These are phyloP conservation scores for Geosiphon pyriformis DNA, from an alignment of 192 early-diverging fungal species.

Conservation along the genomic window DNA sequence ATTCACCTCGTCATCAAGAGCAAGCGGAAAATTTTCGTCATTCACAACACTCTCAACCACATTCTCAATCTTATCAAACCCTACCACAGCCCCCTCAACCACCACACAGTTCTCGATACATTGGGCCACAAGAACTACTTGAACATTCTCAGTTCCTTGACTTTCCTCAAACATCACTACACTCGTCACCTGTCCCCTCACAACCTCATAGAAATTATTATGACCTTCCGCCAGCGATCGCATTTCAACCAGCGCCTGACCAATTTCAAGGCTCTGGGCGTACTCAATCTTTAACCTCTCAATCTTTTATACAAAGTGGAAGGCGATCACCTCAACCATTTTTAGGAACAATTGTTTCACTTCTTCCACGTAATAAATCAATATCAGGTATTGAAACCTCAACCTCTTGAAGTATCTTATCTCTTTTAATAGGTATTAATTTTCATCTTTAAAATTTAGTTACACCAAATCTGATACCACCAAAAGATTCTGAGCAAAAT, in stretches of 20 bases:
- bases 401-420: background rate
- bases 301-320: background rate
- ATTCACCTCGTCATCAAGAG: background rate
- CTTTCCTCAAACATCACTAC: background rate
- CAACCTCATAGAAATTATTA: background rate
- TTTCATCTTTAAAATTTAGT: constrained; percentile 8
- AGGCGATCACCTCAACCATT: background rate
- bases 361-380: background rate
- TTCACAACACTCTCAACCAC: background rate
- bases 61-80: background rate
- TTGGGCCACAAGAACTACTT: background rate
- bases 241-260: background rate
- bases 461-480: constrained; percentile 13
- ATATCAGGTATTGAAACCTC: background rate
- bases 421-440: background rate
- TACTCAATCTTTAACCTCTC: background rate
- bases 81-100: background rate
- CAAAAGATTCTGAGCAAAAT: constrained; percentile 3
- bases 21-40: background rate
- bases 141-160: background rate
- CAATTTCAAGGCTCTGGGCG: background rate
- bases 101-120: background rate
- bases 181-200: background rate
- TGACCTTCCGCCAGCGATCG: background rate
- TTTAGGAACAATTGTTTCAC: background rate